Base-by-base conservation (phyloP, 2,329 filamentous ascomycete species). In the Fusarium clavum region DNA sequence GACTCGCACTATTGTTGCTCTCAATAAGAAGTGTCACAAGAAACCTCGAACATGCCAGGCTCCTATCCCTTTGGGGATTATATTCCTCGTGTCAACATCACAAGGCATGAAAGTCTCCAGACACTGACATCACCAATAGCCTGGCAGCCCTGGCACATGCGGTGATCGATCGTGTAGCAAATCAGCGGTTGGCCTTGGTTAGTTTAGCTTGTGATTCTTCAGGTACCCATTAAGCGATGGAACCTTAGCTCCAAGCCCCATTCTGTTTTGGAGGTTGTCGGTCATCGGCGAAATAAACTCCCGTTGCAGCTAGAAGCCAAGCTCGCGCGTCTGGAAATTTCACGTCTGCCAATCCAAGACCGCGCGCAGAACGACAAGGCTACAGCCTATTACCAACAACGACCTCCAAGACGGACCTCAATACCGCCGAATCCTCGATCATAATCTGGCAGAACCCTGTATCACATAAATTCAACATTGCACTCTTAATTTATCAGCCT, bases 221-320 rank as follows among this genome's bases (percentile, higher is more conserved):
- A 43, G 32, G 47, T 58, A 57, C 40, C 54, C 38, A 49, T 44
- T 44, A 24, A 51, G 45, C 8, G 51, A 57, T 44, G 41, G 12
- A 58, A 38, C 48, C 16, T 24, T 44, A 24, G 41, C 13, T 22
- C 22, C 12, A n/a, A 11, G 24, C 45, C 40, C 52, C 22, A n/a
- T 43, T 49, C 24, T 32, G 10, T 12, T n/a, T 38, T 38, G 18
- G 34, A 38, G 18, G 58, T 27, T 24, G 16, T 47, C 61, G 54
- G 67, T n/a, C 27, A 30, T 72, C 75, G 75, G 75, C 67, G 49
- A 76, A 77, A 77, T 64, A 64, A 77, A 73, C 65, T 63, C 66
- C 75, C 75, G 69, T 32, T 49, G 18, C 55, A 32, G 38, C 40
- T 18, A 47, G 41, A 55, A 57, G 64, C 22, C 45, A 40, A 57